These are phyloP conservation scores for Royoungia palumana DNA, from an alignment of 768 basidiomycete genomes.

Conservation along the genomic window DNA sequence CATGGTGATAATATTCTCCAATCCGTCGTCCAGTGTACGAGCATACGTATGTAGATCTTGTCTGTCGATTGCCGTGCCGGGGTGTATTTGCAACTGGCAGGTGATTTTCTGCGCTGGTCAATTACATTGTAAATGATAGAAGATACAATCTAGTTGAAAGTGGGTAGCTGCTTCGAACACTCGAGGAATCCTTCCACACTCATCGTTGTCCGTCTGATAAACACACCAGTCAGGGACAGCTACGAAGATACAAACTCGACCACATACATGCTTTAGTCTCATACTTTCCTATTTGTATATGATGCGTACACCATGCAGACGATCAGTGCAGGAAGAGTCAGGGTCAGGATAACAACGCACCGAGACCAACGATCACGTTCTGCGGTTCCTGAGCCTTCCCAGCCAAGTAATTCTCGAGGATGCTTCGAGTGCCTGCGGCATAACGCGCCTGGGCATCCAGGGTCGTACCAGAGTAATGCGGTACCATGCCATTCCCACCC, in stretches of 20 bases:
- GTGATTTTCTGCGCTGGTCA: no score
- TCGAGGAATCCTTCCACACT: not conserved
- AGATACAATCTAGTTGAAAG: no score
- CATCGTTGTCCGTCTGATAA: conserved; percentile 7
- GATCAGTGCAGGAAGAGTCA: not conserved
- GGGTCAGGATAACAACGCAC: not conserved
- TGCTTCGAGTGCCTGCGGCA: conserved; percentile 64
- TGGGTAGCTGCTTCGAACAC: no score
- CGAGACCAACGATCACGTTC: conserved; percentile 77
- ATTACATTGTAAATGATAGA: no score
- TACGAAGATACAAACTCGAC: not conserved
- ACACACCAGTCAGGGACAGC: not conserved
- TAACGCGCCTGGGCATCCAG: conserved; percentile 87
- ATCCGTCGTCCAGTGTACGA: no score
- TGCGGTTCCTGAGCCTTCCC: conserved; percentile 65
- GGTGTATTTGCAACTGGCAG: no score
- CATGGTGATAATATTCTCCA: no score
- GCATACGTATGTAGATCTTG: no score
- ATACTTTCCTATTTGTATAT: conserved; percentile 36
- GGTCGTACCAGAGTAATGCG: conserved; percentile 84
- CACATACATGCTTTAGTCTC: conserved; percentile 42
- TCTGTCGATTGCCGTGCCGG: no score
- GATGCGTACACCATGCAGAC: no score
- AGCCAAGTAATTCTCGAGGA: conserved; percentile 68
- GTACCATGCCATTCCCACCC: conserved; percentile 86